Base-by-base conservation (phyloP, 805 yeast species). In the Schwanniomyces pseudopolymorphus region DNA sequence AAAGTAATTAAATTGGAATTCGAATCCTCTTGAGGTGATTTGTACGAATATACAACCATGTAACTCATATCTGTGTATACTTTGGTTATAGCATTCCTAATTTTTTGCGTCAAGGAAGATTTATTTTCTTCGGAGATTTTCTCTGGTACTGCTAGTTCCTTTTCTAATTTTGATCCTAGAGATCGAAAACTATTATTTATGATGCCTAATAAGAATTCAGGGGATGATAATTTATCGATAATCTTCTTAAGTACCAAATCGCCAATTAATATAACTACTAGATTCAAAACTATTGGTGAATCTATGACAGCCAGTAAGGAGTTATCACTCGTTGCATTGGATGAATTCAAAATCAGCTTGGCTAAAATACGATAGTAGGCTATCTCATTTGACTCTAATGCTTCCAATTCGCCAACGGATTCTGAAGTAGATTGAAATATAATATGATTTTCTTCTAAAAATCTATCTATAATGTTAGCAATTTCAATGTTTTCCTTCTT, bases 191-290 rank as follows among this genome's bases (percentile, higher is more conserved):
- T n/a, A 38, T 42, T 13, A 40, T 46, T 1, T 58, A 46, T 1
- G 55, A 22, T 26, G 44, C 48, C 54, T n/a, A 64, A 41, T 1
- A 67, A 43, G 43, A 69, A 66, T 6, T 54, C 47, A 0, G 69
- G 67, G 8, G 58, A 42, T 3, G 67, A 48, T 16, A 67, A 43
- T 47, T 58, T 61, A 2, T 47, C 55, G 13, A 66, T 33, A 1
- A 60, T 45, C 40, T 61, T 60, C 14, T 43, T 50, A 19, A 69
- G 41, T 3, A 69, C 63, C 43, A 67, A 48, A 51, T 68, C 72
- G 16, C 66, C 55, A 20, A 65, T 39, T n/a, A 67, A 45, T n/a
- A 55, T 44, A 9, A 47, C 52, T 1, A 63, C 50, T 27, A 68
- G 56, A 37, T 54, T 53, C 33, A 53, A 48, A 3, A 60, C 49